Conservation (phyloP, 345 rosid genomes). For the Angophora floribunda region DNA sequence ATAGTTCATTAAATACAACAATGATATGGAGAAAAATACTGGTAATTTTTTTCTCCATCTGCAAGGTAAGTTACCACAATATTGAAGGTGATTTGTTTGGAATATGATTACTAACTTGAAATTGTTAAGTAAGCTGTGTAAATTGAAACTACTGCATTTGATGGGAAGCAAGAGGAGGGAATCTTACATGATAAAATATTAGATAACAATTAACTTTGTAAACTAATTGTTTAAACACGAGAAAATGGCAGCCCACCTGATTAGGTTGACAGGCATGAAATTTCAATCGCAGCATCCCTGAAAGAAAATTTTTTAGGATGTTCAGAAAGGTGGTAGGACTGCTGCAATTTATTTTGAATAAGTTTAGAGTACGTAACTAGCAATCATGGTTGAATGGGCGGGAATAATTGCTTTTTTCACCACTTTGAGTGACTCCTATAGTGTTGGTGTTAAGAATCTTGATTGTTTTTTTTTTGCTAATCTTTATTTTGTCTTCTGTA, state of each 20-base stretch:
- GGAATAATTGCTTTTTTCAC: background rate
- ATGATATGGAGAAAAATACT: background rate
- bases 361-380: background rate
- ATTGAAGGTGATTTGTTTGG: background rate
- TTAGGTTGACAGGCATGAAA: background rate
- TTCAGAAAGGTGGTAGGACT: background rate
- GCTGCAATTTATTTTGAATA: background rate
- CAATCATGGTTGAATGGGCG: background rate
- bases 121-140: background rate
- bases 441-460: background rate
- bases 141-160: background rate
- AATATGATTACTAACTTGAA: background rate
- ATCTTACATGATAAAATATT: background rate
- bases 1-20: background rate
- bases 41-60: background rate
- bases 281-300: background rate
- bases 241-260: background rate
- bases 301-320: background rate
- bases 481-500: background rate
- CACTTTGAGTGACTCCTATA: background rate
- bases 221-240: background rate
- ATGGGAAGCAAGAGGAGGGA: background rate
- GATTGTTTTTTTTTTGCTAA: background rate
- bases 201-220: background rate
- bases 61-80: background rate